Evolutionary conservation across 1,284 basidiomycete genomes (phyloP).

Genomic region (Malassezia furfur): DNA sequence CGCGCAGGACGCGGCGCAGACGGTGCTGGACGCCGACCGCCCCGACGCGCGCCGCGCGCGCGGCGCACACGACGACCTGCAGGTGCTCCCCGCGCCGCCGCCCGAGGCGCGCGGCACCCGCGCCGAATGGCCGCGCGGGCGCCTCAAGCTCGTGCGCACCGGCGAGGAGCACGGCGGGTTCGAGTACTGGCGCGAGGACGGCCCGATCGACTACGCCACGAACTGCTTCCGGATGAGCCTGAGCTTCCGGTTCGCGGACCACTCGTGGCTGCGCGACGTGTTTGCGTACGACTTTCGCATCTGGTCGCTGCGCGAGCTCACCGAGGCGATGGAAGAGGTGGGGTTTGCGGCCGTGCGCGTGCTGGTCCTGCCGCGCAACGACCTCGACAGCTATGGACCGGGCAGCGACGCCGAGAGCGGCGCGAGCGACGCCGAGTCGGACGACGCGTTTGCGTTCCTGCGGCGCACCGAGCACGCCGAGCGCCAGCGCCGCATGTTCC

Average conservation of each 20-base stretch:
- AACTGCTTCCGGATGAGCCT: constrained; percentile 39
- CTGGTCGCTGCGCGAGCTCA: constrained; percentile 30
- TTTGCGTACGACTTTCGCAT: constrained; percentile 37
- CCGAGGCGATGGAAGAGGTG: constrained; percentile 34
- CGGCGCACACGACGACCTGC: constrained; percentile 10
- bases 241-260: constrained; percentile 29
- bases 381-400: constrained; percentile 11
- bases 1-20: constrained; percentile 4
- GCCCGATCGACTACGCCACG: constrained; percentile 30
- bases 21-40: constrained; percentile 2
- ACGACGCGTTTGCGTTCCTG: constrained; percentile 23
- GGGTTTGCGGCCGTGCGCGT: constrained; percentile 29
- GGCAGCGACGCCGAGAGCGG: neutral
- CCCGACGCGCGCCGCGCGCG: neutral
- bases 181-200: constrained; percentile 42
- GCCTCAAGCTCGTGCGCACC: constrained; percentile 28
- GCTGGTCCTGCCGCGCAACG: constrained; percentile 26
- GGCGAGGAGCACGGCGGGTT: constrained; percentile 28
- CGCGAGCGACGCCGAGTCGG: neutral
- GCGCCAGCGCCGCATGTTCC: constrained; percentile 21
- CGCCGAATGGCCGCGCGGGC: constrained; percentile 34
- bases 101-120: constrained; percentile 17
- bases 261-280: constrained; percentile 30
- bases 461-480: constrained; percentile 27
- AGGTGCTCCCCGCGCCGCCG: constrained; percentile 16